Evolutionary conservation across 2,329 filamentous ascomycete species (phyloP).

Genomic region (Sporothrix luriei): DNA sequence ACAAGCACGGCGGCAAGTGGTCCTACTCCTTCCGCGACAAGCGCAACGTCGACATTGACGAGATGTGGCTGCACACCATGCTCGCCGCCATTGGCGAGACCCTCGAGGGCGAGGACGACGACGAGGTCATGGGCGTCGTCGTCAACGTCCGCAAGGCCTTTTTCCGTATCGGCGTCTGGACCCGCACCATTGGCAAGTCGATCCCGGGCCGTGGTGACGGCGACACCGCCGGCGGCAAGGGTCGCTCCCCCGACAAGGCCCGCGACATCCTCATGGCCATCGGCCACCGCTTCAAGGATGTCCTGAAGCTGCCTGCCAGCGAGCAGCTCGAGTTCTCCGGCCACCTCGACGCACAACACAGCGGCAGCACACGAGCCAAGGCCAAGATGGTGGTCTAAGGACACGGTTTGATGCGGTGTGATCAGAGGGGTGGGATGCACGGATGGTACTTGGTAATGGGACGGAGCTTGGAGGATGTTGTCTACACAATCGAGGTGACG

Average conservation of each 20-base stretch:
- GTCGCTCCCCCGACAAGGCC: conserved; percentile 76
- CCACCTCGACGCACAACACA: conserved; percentile 90
- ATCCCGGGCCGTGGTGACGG: conserved; percentile 74
- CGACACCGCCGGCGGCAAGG: conserved; percentile 74
- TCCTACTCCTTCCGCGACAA: conserved; percentile 98
- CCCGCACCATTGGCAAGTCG: conserved; percentile 85
- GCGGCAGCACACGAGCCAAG: conserved; percentile 92
- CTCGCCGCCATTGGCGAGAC: conserved; percentile 96
- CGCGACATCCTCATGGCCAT: conserved; percentile 82
- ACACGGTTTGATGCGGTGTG: background rate
- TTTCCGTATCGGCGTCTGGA: conserved; percentile 97
- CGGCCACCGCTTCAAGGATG: conserved; percentile 88
- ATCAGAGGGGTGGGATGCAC: background rate
- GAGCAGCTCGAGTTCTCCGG: conserved; percentile 94
- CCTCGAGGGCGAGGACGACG: conserved; percentile 89
- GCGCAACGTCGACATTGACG: conserved; percentile 86
- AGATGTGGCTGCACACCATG: conserved; percentile 96
- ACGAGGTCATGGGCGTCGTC: conserved; percentile 98
- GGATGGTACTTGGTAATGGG: conserved; percentile 1
- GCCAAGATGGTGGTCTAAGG: conserved; percentile 83
- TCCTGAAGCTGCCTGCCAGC: conserved; percentile 73
- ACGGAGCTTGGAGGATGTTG: background rate
- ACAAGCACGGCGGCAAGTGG: conserved; percentile 99
- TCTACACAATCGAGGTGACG: background rate
- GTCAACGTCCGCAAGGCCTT: conserved; percentile 99